Evolutionary conservation across 2,329 filamentous ascomycete species (phyloP), one percentile per base, ranked within the genome.

Genomic region (Colletotrichum simmondsii): DNA sequence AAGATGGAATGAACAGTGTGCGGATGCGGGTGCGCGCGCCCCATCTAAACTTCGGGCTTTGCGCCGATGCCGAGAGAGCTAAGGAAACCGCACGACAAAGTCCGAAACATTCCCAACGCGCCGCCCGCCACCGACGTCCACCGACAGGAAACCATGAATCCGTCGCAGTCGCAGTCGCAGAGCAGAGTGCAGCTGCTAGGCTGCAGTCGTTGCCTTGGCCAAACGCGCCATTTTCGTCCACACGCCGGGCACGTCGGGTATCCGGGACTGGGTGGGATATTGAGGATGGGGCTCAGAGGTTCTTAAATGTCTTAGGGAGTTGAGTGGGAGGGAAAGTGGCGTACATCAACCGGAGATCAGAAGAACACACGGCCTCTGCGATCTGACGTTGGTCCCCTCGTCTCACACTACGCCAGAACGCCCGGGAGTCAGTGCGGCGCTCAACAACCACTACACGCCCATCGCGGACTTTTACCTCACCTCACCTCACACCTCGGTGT

Each of bases 1-100:
- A 56, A 60, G 59, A 42, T 35, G 54, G 32, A 67, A 35, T 30
- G 30, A 63, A 49, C 46, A 11, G 19, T 49, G 19, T 22, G 42
- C 19, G 8, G 3, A 49, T 49, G 19, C 19, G 42, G 32, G 54
- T 56, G 37, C 42, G 60, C 65, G 32, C 54, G 46, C 69, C 70
- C 64, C 70, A 52, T 72, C 70, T 56, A 66, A 72, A 65, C 32
- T 61, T 72, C 70, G 70, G 70, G 70, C 54, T 72, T 70, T 72
- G 70, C 70, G 70, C 59, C 59, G 42, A 54, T 65, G 58, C 52
- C 46, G 28, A 22, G 19, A 8, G 42, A 52, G 46, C 61, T 37
- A 54, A 42, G 32, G 32, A 65, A 22, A 35, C 24, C 14, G 14
- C 10, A 16, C 28, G 42, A 22, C 42, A 35, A 53, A 65, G 66